Evolutionary conservation across 306 rosid species (phyloP).

Genomic region (Cucurbita ficifolia): DNA sequence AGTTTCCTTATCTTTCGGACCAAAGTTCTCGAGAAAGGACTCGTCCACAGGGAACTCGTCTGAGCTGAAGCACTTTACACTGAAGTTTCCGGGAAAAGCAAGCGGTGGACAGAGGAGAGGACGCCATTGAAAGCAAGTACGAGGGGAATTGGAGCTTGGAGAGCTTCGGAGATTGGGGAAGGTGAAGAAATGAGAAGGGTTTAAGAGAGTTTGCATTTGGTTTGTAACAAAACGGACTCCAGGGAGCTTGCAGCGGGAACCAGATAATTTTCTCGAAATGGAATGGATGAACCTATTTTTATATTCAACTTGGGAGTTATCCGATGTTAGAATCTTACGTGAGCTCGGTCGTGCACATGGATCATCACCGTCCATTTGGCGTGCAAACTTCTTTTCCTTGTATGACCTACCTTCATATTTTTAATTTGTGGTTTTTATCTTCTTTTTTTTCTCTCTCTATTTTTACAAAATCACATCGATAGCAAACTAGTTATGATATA

Average conservation of each 20-base stretch:
- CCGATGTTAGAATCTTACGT: not conserved
- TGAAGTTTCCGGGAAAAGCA: not conserved
- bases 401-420: not conserved
- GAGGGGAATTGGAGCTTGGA: conserved; percentile 8
- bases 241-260: not conserved
- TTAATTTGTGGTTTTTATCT: not conserved
- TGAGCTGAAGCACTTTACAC: conserved; percentile 29
- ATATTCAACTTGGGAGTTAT: not conserved
- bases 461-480: no score
- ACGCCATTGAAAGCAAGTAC: conserved; percentile 16
- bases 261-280: not conserved
- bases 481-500: no score
- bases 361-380: not conserved
- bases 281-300: not conserved
- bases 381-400: not conserved
- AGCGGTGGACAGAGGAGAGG: conserved; percentile 8
- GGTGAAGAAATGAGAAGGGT: conserved; percentile 42
- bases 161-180: conserved; percentile 58
- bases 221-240: not conserved
- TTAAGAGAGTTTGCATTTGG: conserved; percentile 53
- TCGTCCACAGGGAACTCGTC: conserved; percentile 99
- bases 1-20: conserved; percentile 49
- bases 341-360: not conserved
- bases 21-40: conserved; percentile 36
- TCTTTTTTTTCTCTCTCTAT: no score